Base-by-base conservation (phyloP, 169 alveolate species). In the Sarcocystis neurona region DNA sequence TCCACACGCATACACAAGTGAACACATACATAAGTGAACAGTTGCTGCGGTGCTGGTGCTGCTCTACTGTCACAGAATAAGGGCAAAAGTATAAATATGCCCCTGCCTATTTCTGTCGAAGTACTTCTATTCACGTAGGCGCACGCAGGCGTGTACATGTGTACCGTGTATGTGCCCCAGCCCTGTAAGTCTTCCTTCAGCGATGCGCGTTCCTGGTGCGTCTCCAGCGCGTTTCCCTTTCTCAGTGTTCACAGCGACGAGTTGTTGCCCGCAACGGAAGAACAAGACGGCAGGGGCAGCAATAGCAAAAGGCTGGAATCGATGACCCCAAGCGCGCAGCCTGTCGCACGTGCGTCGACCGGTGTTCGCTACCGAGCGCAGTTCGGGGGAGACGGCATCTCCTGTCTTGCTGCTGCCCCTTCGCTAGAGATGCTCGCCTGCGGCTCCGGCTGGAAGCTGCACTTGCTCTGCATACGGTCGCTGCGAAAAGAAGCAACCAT, bases 391-490 rank as follows among this genome's bases (percentile, higher is more conserved):
- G 75, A n/a, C 3, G 75, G 75, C 5, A 4, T 15, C 43, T 1
- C 4, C 32, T 37, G 46, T 20, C 27, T 63, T 18, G 75, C 43
- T 1, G 75, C 32, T 1, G 75, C 75, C 44, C 20, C 43, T 18
- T 1, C 75, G 20, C 75, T 63, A 77, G 77, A 63, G 32, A 23
- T 85, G 75, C 84, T 85, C 44, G 90, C 79, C 41, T 85, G 90
- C 58, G 85, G 68, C 32, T 44, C 85, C 66, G 46, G 70, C 85
- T 68, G 77, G 78, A 47, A 68, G 3, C 66, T 85, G 10, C 90
- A 85, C 2, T 8, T 85, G 18, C 77, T 85, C 85, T 72, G 90
- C 85, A 72, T 85, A 10, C 82, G 70, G 12, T 39, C 85, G 30
- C 41, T 85, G 27, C 75, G 85, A 30, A 70, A 53, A 39, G 85